Evolutionary conservation across 352 stramenopile genomes (phyloP), one percentile per base, ranked within the genome.

Genomic region (Phytophthora tentaculata): DNA sequence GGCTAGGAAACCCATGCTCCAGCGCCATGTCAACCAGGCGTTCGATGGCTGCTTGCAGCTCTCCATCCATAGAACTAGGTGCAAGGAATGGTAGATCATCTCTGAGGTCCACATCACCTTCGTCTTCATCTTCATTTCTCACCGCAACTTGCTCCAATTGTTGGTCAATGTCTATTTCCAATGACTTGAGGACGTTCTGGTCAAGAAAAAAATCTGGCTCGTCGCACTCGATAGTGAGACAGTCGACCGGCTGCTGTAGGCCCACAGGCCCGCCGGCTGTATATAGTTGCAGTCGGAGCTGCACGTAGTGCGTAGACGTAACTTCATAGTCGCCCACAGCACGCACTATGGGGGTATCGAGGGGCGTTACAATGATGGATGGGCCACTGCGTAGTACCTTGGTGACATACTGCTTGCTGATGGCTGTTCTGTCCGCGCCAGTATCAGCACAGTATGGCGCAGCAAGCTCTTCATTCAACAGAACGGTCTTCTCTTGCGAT

Each of bases 241-340:
- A 49, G 3, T 26, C n/a, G 5, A 49, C 19, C 4, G 43, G 43
- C 9, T 26, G n/a, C 5, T 49, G 43, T 1, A 49, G 9, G 2
- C 5, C 43, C 4, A 49, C 43, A 0, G 43, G 43, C 9, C 43
- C n/a, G 9, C 1, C 43, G 6, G 17, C 43, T 3, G 17, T 49
- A 26, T 26, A 26, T 4, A 52, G 13, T 26, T 13, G 24, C 17
- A 61, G 14, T 5, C 24, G 39, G 2, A 52, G 41, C 1, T 26
- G 8, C 7, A 56, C 28, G 12, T 6, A 24, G 26, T 3, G 6
- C 13, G 28, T n/a, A 12, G 7, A 56, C 3, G 28, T 45, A 12
- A 26, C 41, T 14, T 52, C 39, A 43, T 52, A 17, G n/a, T 61
- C 54, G 26, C 54, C 24, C 17, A 52, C 23, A 5, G 54, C 17